phyloP scores from a whole-genome alignment of 257 asterid species.

The Linaria vulgaris region DNA sequence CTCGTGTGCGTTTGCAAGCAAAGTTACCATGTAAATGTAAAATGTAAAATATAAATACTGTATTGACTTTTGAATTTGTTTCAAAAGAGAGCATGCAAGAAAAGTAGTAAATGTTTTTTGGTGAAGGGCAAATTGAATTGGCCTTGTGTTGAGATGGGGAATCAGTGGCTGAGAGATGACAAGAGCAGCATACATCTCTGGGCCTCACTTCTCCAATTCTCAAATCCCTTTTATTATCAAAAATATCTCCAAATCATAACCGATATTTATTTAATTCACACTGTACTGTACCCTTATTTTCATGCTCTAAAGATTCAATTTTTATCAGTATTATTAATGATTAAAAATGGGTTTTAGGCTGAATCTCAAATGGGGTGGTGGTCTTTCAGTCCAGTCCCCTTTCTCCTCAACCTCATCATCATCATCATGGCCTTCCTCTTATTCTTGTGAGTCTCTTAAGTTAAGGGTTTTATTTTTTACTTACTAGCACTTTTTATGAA shows the following conservation, averaged over 20 bases:
- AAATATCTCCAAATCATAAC: neutral
- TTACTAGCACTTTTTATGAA: neutral
- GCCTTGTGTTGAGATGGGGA: conserved; percentile 51
- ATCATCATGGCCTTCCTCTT: conserved; percentile 54
- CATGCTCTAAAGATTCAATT: conserved; percentile 22
- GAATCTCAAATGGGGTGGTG: conserved; percentile 63
- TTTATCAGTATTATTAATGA: neutral
- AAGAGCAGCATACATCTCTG: conserved; percentile 27
- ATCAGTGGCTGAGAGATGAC: conserved; percentile 71
- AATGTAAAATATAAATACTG: neutral
- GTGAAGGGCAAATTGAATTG: conserved; percentile 31
- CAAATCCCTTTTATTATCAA: conserved; percentile 13
- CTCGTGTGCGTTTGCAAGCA: too few species aligned
- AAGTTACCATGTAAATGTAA: too few species aligned
- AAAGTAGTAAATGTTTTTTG: conserved; percentile 7
- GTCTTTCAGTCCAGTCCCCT: conserved; percentile 60
- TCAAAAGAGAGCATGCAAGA: neutral
- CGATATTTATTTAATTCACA: conserved; percentile 21
- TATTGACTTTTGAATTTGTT: neutral
- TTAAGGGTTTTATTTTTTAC: neutral
- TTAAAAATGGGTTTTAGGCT: conserved; percentile 64
- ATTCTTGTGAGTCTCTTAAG: conserved; percentile 39
- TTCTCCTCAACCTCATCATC: conserved; percentile 53
- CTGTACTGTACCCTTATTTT: conserved; percentile 1
- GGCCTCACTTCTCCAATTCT: conserved; percentile 25